Evolutionary conservation across 2,329 filamentous ascomycete species (phyloP).

Genomic region (Cladosporium sp.): DNA sequence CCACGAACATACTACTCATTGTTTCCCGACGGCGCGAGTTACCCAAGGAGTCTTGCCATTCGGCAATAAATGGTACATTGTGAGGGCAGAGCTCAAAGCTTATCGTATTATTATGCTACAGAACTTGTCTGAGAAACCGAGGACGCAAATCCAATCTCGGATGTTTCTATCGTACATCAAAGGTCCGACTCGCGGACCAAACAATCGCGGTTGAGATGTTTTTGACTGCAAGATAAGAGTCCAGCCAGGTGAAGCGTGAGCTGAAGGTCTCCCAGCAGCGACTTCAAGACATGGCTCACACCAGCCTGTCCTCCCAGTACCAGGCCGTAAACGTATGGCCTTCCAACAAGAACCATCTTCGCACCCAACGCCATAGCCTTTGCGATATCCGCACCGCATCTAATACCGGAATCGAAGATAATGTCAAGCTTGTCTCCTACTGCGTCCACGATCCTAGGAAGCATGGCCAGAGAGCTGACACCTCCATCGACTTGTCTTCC

Average conservation of each 20-base stretch:
- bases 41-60: no score
- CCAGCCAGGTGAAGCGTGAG: constrained; percentile 20
- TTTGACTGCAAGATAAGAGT: not conserved
- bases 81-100: no score
- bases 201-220: constrained; percentile 4
- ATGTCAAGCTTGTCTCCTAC: constrained; percentile 46
- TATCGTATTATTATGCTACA: no score
- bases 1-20: no score
- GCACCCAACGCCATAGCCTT: constrained; percentile 54
- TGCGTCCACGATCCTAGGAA: constrained; percentile 59
- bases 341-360: constrained; percentile 53
- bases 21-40: no score
- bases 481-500: constrained; percentile 50
- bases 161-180: not conserved
- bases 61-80: no score
- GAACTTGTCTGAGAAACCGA: no score
- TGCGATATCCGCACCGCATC: constrained; percentile 47
- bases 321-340: constrained; percentile 57
- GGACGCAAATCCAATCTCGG: no score
- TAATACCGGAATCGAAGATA: constrained; percentile 49
- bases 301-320: constrained; percentile 53
- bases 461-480: constrained; percentile 48
- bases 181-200: constrained; percentile 3
- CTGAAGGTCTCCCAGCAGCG: constrained; percentile 19
- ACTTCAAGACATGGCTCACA: constrained; percentile 37